A percentile compares a stretch with the other conserved stretches of the same genome.
Conservation (phyloP, 495 filamentous ascomycete species). For the Pseudoneurospora amorphoporcata region DNA sequence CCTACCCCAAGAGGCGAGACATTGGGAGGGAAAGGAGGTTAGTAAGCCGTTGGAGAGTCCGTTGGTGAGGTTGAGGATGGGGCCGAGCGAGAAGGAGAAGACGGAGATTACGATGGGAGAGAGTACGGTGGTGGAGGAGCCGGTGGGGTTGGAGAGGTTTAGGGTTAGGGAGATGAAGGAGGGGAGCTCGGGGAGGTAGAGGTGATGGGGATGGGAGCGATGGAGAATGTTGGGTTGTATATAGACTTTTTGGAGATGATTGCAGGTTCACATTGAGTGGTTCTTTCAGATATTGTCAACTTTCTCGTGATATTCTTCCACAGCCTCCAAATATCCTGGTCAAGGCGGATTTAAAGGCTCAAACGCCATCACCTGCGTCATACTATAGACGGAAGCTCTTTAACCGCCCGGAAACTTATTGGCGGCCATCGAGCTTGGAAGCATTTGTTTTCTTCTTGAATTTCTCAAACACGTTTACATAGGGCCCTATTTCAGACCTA, state of each 20-base stretch:
- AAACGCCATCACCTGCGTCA: not conserved
- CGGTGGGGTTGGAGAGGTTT: slow-evolving; percentile 29
- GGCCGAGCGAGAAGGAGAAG: slow-evolving; percentile 10
- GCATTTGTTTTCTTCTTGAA: not conserved
- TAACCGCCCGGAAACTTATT: not conserved
- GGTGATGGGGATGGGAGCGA: not conserved
- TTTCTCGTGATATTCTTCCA: not conserved
- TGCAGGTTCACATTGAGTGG: not conserved
- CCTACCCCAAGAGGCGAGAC: slow-evolving; percentile 43
- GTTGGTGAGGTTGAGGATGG: not conserved
- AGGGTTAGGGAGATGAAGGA: slow-evolving; percentile 19
- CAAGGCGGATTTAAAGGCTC: not conserved
- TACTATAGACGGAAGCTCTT: not conserved
- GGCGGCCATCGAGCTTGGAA: not conserved
- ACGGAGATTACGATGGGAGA: slow-evolving; percentile 28
- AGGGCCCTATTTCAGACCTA: not conserved
- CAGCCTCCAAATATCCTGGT: not conserved
- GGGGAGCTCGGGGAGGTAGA: not conserved
- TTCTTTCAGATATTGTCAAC: not conserved
- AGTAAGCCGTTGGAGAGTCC: slow-evolving; percentile 10
- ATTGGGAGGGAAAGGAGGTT: slow-evolving; percentile 42
- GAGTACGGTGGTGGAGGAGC: slow-evolving; percentile 31
- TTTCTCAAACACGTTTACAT: not conserved
- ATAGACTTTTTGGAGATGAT: not conserved
- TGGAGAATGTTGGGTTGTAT: not conserved